Evolutionary conservation across 768 basidiomycete species (phyloP), one percentile per base, ranked within the genome.

Genomic region (Dictyophora rubrovolvata): DNA sequence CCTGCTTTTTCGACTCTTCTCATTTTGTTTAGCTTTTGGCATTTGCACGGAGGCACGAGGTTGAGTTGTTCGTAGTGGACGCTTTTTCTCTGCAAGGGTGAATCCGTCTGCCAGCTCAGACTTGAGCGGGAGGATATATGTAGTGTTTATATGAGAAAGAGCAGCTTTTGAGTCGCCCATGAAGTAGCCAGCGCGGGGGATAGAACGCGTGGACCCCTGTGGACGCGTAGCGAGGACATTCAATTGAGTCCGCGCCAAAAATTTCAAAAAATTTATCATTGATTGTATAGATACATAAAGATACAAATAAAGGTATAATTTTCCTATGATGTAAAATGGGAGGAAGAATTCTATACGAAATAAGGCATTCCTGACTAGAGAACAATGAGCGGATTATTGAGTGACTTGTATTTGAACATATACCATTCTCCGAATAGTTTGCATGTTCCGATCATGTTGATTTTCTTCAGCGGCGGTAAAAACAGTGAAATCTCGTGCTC

Each of bases 381-480:
- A 18, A 5, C 28, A 20, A 16, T 46, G 12, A 14, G 23, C 60
- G 52, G 42, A 23, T 5, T 42, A 42, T 34, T n/a, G 8, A 1
- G 49, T 12, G 37, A 51, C 48, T 20, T 48, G 61, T 20, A 59
- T 14, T 10, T 36, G 53, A 50, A 20, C 10, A 74, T 86, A 69
- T 67, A 91, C 92, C 78, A 85, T 73, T 65, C 84, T 79, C 68
- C 88, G 74, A 42, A 82, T 79, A 67, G 69, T 71, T 54, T 86
- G 86, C 74, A 86, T 84, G 46, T 85, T 85, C 65, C 84, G 80
- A 71, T 95, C 93, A 61, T 84, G 75, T 67, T 89, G 85, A 66
- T 96, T 96, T 78, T 95, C 93, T 63, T 79, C 79, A 1, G 93
- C 93, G 1, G 93, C 90, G 46, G 84, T 85, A 65, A 88, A 96